phyloP scores from a whole-genome alignment of 495 filamentous ascomycete species.

The Cetradonia linearis region DNA sequence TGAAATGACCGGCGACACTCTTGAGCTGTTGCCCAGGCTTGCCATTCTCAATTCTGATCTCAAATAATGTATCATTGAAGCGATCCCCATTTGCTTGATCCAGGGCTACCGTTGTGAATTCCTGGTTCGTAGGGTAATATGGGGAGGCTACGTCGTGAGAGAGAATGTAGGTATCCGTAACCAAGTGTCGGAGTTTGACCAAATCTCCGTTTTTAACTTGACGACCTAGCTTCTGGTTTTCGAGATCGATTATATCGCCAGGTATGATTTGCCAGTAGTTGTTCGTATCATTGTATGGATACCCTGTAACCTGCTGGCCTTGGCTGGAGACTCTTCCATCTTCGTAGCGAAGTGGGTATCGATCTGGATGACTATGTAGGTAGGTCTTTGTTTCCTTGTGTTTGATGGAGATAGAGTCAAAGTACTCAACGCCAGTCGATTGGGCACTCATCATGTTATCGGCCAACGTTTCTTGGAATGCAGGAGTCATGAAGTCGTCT shows the following conservation, averaged over 20 bases:
- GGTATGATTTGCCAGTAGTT: slow-evolving; percentile 96
- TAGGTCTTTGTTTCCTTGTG: slow-evolving; percentile 97
- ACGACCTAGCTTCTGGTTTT: slow-evolving; percentile 35
- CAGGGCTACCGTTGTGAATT: slow-evolving; percentile 75
- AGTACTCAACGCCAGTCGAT: slow-evolving; percentile 78
- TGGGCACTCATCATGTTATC: slow-evolving; percentile 88
- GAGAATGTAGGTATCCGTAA: slow-evolving; percentile 77
- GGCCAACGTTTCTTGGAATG: slow-evolving; percentile 92
- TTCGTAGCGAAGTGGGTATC: slow-evolving; percentile 88
- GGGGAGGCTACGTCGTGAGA: slow-evolving; percentile 99
- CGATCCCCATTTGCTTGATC: slow-evolving; percentile 69
- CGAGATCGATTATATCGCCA: slow-evolving; percentile 40
- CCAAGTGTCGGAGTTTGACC: slow-evolving; percentile 76
- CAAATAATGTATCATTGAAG: slow-evolving; percentile 85
- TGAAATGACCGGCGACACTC: slow-evolving; percentile 83
- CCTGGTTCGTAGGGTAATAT: slow-evolving; percentile 93
- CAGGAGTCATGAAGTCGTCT: slow-evolving; percentile 97
- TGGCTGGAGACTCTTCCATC: slow-evolving; percentile 96
- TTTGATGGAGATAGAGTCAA: slow-evolving; percentile 73
- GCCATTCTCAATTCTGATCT: slow-evolving; percentile 79
- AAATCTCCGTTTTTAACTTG: slow-evolving; percentile 77
- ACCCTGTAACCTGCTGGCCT: slow-evolving; percentile 95
- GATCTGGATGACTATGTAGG: slow-evolving; percentile 84
- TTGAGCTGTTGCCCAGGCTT: slow-evolving; percentile 79
- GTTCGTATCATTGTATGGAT: slow-evolving; percentile 97